A percentile compares a stretch with the other conserved stretches of the same genome.
Conservation (phyloP, 208 protist species). For the Willaertia magna region DNA sequence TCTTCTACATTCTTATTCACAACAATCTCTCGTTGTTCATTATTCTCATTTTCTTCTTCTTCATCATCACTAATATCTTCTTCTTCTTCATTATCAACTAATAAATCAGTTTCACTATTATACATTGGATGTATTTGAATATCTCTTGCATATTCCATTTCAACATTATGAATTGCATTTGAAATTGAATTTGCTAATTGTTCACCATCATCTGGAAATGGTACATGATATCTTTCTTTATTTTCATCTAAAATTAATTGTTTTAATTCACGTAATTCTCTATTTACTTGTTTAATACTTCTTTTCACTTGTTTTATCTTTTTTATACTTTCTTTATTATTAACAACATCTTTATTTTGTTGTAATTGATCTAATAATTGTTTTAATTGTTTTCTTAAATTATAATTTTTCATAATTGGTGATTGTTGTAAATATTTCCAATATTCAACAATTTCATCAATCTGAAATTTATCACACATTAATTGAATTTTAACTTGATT, state of each 20-base stretch:
- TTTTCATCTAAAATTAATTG: not conserved
- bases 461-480: not conserved
- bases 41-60: not conserved
- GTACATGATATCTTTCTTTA: not conserved
- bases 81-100: not conserved
- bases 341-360: not conserved
- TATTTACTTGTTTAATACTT: not conserved
- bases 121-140: not conserved
- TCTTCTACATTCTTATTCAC: too few species aligned
- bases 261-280: not conserved
- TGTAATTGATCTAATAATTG: not conserved
- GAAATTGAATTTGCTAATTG: not conserved
- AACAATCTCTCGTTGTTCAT: too few species aligned
- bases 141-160: not conserved
- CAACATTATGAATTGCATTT: not conserved
- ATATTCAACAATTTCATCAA: not conserved
- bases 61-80: not conserved
- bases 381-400: not conserved
- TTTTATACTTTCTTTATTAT: too few species aligned
- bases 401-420: not conserved
- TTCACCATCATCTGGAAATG: not conserved
- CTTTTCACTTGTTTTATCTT: too few species aligned
- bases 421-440: not conserved
- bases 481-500: not conserved
- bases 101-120: not conserved